Conservation (phyloP, 441 rosid species). For the Pelargonium citronellum region DNA sequence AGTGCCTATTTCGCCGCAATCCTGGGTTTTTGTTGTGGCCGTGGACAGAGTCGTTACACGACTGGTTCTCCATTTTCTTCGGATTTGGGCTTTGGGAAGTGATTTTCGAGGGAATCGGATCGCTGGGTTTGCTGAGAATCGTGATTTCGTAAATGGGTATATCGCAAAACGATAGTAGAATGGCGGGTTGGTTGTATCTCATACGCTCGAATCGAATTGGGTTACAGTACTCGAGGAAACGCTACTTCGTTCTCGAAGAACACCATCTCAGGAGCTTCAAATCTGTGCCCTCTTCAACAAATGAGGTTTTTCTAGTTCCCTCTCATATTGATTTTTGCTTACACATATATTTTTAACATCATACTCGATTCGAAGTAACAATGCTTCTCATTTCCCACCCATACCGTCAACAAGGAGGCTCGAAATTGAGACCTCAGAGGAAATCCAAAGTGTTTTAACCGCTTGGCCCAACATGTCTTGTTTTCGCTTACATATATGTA, state of each 20-base stretch:
- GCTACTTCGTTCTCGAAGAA: conserved; percentile 72
- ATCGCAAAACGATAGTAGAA: conserved; percentile 34
- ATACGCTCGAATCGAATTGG: conserved; percentile 76
- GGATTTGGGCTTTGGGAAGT: neutral
- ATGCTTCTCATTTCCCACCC: no score
- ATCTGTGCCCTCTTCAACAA: conserved; percentile 45
- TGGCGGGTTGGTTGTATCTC: conserved; percentile 91
- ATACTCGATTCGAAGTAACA: no score
- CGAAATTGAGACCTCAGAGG: no score
- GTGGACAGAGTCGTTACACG: neutral
- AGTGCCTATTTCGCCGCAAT: neutral
- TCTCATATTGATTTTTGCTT: no score
- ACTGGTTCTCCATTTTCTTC: neutral
- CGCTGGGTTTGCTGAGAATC: conserved; percentile 15
- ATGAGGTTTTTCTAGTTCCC: conserved; percentile 37
- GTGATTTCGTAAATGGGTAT: conserved; percentile 33
- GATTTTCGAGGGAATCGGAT: no score
- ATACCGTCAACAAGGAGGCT: no score
- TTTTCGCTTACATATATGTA: no score
- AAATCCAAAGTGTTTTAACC: no score
- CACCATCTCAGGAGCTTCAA: conserved; percentile 77
- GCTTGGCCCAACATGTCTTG: no score
- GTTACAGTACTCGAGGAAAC: conserved; percentile 75
- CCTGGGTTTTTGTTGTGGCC: neutral
- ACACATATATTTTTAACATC: no score